Evolutionary conservation across 176 grass and related monocot species (phyloP).

Genomic region (Canna indica): DNA sequence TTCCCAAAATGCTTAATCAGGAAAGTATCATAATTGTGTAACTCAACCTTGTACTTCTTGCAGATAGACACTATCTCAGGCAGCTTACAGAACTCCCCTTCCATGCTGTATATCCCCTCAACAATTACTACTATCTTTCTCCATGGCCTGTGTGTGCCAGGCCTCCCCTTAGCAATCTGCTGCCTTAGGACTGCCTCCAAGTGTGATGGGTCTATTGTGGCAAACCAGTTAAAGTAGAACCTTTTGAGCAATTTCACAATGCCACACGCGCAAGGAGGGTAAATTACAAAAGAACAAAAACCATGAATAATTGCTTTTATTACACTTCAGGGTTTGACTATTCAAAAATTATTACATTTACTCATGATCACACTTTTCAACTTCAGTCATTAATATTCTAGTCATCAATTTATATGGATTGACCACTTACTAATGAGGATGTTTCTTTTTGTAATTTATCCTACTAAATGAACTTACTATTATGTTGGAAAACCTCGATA

Average conservation of each 20-base stretch:
- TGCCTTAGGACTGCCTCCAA: conserved; percentile 9
- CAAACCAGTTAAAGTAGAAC: not conserved
- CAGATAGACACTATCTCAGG: conserved; percentile 9
- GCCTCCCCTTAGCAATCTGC: conserved; percentile 1
- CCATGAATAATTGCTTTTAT: too few relatives aligned
- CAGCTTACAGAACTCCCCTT: conserved; percentile 8
- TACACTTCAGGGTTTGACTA: too few relatives aligned
- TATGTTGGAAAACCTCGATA: not conserved
- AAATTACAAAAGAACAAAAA: too few relatives aligned
- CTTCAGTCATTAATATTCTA: too few relatives aligned
- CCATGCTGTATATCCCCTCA: conserved; percentile 8
- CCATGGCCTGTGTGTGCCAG: not conserved
- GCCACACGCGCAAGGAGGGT: too few relatives aligned
- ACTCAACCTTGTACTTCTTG: not conserved
- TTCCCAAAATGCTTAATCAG: too few relatives aligned
- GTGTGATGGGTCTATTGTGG: not conserved
- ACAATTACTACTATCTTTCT: conserved; percentile 4
- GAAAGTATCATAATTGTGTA: not conserved
- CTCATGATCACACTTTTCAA: too few relatives aligned
- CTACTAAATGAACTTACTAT: not conserved
- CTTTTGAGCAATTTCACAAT: too few relatives aligned
- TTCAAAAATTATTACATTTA: too few relatives aligned
- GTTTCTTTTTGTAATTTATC: too few relatives aligned
- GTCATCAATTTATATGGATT: too few relatives aligned
- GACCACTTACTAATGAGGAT: too few relatives aligned